Conservation (phyloP, 2,329 filamentous ascomycete species). For the Samsoniella hepiali region DNA sequence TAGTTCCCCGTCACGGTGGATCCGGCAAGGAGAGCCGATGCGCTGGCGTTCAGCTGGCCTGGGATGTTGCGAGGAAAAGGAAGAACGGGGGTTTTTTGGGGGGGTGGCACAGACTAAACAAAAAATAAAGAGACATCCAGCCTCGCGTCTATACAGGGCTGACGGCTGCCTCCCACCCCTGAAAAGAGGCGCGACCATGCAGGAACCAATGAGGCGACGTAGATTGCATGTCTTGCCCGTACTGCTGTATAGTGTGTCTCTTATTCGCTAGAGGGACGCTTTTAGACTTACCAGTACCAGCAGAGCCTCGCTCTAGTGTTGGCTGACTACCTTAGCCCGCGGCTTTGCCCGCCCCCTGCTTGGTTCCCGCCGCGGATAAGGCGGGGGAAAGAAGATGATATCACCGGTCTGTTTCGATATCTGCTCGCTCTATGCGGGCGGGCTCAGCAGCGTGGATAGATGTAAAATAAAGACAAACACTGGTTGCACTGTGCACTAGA, state of each 20-base stretch:
- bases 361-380: background rate
- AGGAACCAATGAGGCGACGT: background rate
- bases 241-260: background rate
- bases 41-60: background rate
- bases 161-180: background rate
- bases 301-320: background rate
- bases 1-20: background rate
- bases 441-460: too few species aligned
- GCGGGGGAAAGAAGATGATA: background rate
- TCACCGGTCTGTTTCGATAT: background rate
- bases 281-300: too few species aligned
- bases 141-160: slow-evolving; percentile 1
- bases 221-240: background rate
- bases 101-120: background rate
- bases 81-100: background rate
- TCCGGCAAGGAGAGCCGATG: background rate
- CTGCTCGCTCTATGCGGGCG: too few species aligned
- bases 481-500: too few species aligned
- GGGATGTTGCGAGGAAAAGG: background rate
- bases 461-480: too few species aligned
- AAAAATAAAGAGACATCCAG: too few species aligned
- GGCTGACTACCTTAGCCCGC: background rate
- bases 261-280: background rate
- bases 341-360: background rate
- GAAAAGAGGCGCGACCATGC: background rate